Conservation (phyloP, 352 stramenopile genomes). For the Globisporangium carolinianum region DNA sequence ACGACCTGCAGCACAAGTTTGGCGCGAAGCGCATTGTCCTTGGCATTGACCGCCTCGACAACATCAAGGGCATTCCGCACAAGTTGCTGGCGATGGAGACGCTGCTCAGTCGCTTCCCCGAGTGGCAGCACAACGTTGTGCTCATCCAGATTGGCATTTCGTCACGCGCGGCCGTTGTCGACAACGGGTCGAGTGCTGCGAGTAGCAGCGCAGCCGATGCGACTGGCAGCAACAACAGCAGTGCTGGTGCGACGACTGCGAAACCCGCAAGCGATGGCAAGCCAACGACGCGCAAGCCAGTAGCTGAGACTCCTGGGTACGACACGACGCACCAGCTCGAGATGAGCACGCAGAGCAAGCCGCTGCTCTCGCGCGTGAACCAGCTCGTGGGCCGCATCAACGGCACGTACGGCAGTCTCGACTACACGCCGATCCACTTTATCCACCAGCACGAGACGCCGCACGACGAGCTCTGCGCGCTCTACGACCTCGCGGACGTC, state of each 20-base stretch:
- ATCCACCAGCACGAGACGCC: constrained; percentile 75
- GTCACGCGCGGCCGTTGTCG: constrained; percentile 44
- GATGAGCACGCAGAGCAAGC: constrained; percentile 69
- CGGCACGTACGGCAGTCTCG: constrained; percentile 77
- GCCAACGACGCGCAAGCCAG: constrained; percentile 3
- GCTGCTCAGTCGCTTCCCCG: constrained; percentile 76
- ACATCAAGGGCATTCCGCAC: constrained; percentile 87
- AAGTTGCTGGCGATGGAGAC: constrained; percentile 85
- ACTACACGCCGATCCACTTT: constrained; percentile 90
- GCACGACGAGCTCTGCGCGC: constrained; percentile 83
- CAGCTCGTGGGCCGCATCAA: constrained; percentile 88
- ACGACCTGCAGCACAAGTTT: constrained; percentile 72
- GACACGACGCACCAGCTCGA: constrained; percentile 58
- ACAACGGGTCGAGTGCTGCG: constrained; percentile 5
- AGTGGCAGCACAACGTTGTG: constrained; percentile 93
- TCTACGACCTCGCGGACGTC: constrained; percentile 87
- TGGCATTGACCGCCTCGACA: constrained; percentile 80
- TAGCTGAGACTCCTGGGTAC: constrained; percentile 12
- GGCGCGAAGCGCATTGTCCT: constrained; percentile 79
- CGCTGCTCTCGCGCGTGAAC: constrained; percentile 75
- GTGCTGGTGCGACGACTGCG: not conserved
- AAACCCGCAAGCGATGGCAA: not conserved
- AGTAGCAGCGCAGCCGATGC: not conserved
- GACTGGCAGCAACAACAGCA: constrained; percentile 8
- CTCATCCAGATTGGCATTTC: constrained; percentile 96